These are phyloP conservation scores for Avena sativa DNA, from an alignment of 176 grass and related monocot species.

Conservation along the genomic window DNA sequence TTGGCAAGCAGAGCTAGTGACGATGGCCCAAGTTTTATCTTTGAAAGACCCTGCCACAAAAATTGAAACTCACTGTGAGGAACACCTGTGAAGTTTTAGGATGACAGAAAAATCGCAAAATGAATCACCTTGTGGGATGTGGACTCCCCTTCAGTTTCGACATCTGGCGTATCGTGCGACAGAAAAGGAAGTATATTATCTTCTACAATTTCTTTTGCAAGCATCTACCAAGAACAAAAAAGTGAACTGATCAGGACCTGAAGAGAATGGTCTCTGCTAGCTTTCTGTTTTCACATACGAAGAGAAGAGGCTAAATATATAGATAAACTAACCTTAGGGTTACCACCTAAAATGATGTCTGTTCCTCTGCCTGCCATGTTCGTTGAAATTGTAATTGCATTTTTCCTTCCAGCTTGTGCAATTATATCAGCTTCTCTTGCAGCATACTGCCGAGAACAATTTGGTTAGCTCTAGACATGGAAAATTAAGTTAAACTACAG, in stretches of 20 bases:
- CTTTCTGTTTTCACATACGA: constrained; percentile 5
- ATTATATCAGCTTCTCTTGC: constrained; percentile 95
- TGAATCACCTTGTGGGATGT: constrained; percentile 67
- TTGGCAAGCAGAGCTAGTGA: constrained; percentile 85
- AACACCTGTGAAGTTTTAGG: constrained; percentile 16
- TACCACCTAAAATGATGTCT: constrained; percentile 98
- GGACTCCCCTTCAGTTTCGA: constrained; percentile 62
- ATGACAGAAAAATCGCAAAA: background rate
- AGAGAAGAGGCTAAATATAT: constrained; percentile 33
- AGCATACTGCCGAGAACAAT: constrained; percentile 74
- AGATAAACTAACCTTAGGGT: constrained; percentile 75
- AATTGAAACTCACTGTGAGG: constrained; percentile 34
- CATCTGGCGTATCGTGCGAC: constrained; percentile 61
- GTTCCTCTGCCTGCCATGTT: constrained; percentile 99
- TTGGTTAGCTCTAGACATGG: constrained; percentile 31
- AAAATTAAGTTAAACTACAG: constrained; percentile 33
- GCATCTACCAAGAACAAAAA: constrained; percentile 66
- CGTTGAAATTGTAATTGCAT: constrained; percentile 98
- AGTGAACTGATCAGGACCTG: constrained; percentile 32
- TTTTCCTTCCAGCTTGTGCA: constrained; percentile 93
- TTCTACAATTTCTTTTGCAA: constrained; percentile 91
- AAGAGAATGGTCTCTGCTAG: constrained; percentile 21
- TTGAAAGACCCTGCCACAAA: constrained; percentile 69
- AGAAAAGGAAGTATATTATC: constrained; percentile 89
- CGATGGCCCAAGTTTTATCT: constrained; percentile 75